phyloP scores from a whole-genome alignment of 1,139 yeast genomes.

The Kurtzmaniella quercitrusa region DNA sequence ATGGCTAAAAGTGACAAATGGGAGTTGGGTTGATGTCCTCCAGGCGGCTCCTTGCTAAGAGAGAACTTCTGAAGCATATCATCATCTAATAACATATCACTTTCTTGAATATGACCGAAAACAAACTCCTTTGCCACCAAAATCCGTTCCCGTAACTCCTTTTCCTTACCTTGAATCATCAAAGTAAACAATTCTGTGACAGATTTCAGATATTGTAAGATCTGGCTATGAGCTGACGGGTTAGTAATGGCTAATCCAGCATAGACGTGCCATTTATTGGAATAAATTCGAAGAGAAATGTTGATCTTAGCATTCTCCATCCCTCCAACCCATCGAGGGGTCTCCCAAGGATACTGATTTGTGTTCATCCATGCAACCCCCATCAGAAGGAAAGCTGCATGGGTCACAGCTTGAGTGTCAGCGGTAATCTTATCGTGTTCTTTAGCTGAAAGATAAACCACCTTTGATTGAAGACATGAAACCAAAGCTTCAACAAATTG shows the following conservation, averaged over 20 bases:
- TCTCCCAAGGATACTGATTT: constrained; percentile 90
- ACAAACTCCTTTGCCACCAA: constrained; percentile 67
- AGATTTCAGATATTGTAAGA: constrained; percentile 82
- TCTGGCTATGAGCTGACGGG: constrained; percentile 90
- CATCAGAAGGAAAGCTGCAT: constrained; percentile 95
- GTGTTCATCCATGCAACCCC: constrained; percentile 91
- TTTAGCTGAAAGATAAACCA: constrained; percentile 72
- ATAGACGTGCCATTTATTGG: constrained; percentile 97
- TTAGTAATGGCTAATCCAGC: constrained; percentile 96
- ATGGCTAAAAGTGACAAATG: constrained; percentile 85
- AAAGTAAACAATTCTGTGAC: constrained; percentile 78
- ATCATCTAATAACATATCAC: constrained; percentile 69
- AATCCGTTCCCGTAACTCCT: constrained; percentile 56
- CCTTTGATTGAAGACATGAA: constrained; percentile 70
- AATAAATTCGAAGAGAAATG: constrained; percentile 81
- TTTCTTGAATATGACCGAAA: constrained; percentile 58
- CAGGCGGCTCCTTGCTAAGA: constrained; percentile 70
- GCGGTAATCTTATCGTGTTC: constrained; percentile 95
- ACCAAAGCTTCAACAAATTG: constrained; percentile 61
- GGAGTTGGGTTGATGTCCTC: constrained; percentile 73
- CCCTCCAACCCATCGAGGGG: constrained; percentile 86
- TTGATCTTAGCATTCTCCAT: constrained; percentile 94
- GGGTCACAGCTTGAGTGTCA: constrained; percentile 97
- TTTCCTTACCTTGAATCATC: constrained; percentile 67
- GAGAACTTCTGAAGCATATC: constrained; percentile 76